A percentile compares a stretch with the other conserved stretches of the same genome.
Evolutionary conservation across 495 filamentous ascomycete genomes (phyloP).

Genomic region (Evernia prunastri): DNA sequence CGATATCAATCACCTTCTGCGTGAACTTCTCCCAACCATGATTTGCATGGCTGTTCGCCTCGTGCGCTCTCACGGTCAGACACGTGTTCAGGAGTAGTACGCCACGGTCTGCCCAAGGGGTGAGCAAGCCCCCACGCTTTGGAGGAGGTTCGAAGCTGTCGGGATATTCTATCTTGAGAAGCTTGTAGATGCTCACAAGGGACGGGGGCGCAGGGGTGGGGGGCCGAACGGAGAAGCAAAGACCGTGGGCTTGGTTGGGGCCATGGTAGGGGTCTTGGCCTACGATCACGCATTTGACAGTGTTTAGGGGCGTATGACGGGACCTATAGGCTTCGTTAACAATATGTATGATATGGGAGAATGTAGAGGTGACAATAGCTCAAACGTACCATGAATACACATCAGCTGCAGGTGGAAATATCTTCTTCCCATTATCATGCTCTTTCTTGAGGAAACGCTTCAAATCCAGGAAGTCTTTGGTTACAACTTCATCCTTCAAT

Average conservation of each 20-base stretch:
- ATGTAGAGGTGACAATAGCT: neutral
- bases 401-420: conserved; percentile 81
- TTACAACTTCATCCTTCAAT: conserved; percentile 75
- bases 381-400: conserved; percentile 81
- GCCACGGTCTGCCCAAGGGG: conserved; percentile 86
- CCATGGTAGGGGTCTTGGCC: conserved; percentile 98
- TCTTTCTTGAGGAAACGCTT: conserved; percentile 85
- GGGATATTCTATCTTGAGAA: conserved; percentile 81
- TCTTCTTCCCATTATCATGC: conserved; percentile 53
- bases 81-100: conserved; percentile 90
- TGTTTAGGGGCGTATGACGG: conserved; percentile 78
- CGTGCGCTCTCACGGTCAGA: conserved; percentile 81
- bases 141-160: conserved; percentile 61
- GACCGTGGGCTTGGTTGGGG: conserved; percentile 87
- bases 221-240: conserved; percentile 88
- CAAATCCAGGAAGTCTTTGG: conserved; percentile 70
- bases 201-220: conserved; percentile 83
- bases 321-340: conserved; percentile 50
- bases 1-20: conserved; percentile 79
- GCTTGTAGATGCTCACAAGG: conserved; percentile 84
- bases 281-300: conserved; percentile 80
- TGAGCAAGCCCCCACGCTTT: conserved; percentile 71
- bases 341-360: neutral
- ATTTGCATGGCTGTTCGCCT: conserved; percentile 73
- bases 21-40: conserved; percentile 92